Conservation (phyloP, 2,329 filamentous ascomycete genomes). For the Xylariaceae sp. region DNA sequence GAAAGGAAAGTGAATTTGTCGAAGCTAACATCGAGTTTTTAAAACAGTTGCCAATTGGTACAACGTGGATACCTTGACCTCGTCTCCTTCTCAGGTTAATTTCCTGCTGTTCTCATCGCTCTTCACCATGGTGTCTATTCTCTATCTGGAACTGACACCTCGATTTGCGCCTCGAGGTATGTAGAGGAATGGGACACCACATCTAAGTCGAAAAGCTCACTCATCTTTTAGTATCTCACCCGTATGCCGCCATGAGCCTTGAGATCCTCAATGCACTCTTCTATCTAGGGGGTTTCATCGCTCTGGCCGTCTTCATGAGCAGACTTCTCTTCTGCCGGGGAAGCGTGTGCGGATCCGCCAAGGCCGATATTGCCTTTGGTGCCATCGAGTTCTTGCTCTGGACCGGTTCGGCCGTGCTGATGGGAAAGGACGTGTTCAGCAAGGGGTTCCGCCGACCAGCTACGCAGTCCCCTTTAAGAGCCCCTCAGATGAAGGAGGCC, state of each 20-base stretch:
- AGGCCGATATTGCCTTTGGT: constrained; percentile 57
- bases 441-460: constrained; percentile 36
- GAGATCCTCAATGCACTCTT: constrained; percentile 57
- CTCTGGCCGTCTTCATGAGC: constrained; percentile 59
- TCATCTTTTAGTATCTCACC: constrained; percentile 45
- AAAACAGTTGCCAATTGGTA: constrained; percentile 62
- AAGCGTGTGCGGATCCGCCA: constrained; percentile 57
- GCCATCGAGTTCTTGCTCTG: constrained; percentile 58
- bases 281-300: constrained; percentile 63
- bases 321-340: constrained; percentile 60
- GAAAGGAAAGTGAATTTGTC: neutral
- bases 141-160: constrained; percentile 55
- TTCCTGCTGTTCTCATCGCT: constrained; percentile 60
- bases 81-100: constrained; percentile 59
- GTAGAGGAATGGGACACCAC: constrained; percentile 8
- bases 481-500: constrained; percentile 44
- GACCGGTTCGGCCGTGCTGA: constrained; percentile 51
- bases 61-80: constrained; percentile 54
- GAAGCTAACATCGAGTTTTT: constrained; percentile 13
- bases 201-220: neutral
- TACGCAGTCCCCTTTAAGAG: constrained; percentile 31
- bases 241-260: constrained; percentile 51
- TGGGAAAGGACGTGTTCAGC: constrained; percentile 52
- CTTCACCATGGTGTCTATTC: constrained; percentile 57
- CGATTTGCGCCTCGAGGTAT: constrained; percentile 48